Conservation (phyloP, 2,329 filamentous ascomycete genomes). For the Bertia moriformis region DNA sequence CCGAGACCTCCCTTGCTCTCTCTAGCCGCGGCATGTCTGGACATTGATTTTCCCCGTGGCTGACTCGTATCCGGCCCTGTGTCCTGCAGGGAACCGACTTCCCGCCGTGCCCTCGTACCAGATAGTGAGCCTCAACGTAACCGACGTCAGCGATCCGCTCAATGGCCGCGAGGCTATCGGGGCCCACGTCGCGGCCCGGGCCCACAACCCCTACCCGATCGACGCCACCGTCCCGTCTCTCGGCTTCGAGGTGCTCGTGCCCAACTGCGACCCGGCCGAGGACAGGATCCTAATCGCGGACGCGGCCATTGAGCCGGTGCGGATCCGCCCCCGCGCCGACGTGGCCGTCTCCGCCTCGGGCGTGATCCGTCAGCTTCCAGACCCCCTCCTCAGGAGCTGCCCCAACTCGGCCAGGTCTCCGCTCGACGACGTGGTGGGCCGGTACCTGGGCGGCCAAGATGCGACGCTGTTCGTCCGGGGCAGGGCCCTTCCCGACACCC, state of each 20-base stretch:
- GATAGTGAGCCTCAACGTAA: constrained; percentile 66
- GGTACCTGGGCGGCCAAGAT: constrained; percentile 67
- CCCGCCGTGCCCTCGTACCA: constrained; percentile 70
- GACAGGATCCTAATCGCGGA: constrained; percentile 66
- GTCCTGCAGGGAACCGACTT: constrained; percentile 45
- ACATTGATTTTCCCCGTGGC: neutral
- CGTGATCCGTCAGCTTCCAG: constrained; percentile 59
- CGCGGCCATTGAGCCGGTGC: constrained; percentile 52
- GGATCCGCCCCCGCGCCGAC: constrained; percentile 52
- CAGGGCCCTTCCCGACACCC: constrained; percentile 55
- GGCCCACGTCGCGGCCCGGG: constrained; percentile 60
- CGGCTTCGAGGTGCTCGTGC: constrained; percentile 71
- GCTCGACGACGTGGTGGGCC: constrained; percentile 65
- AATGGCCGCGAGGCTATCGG: constrained; percentile 51
- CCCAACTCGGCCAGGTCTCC: constrained; percentile 68
- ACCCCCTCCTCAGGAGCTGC: constrained; percentile 57
- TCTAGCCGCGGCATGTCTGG: constrained; percentile 7
- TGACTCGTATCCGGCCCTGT: too few relatives aligned
- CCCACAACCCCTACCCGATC: constrained; percentile 67
- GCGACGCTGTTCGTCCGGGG: constrained; percentile 75
- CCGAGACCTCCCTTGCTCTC: constrained; percentile 3
- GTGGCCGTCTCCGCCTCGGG: constrained; percentile 59
- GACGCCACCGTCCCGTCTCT: constrained; percentile 65
- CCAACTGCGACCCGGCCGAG: constrained; percentile 61
- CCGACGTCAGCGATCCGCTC: constrained; percentile 44